Base-by-base conservation (phyloP, 2,329 filamentous ascomycete species). In the Hypoxylon sp. region DNA sequence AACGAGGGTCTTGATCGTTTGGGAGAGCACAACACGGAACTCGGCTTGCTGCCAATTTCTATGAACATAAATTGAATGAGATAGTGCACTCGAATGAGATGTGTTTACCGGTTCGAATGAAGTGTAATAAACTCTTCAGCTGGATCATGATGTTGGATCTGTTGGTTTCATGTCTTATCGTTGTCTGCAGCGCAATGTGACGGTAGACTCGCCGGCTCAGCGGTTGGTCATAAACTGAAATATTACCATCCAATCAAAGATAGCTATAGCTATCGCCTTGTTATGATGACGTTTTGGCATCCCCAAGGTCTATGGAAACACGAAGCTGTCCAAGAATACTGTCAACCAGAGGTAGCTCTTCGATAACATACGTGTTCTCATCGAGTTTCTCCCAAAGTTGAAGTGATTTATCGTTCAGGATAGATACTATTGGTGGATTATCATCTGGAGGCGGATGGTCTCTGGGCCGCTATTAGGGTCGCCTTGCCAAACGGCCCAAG, bases 351-450 rank as follows among this genome's bases (percentile, higher is more conserved):
- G 53, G 20, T 40, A 18, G 3, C 14, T 33, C 14, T 32, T 52
- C 38, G n/a, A 33, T 38, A 32, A 26, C 12, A 45, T 51, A 64
- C 51, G 55, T 60, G 36, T 55, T 24, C 44, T 44, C 54, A 50
- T 60, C 36, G 14, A 33, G 28, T 58, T 42, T 18, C 40, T 44
- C 12, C 33, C 40, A 18, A n/a, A 53, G 6, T 16, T 16, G 40
- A 28, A 18, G 36, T 26, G 28, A 20, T 36, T 9, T 53, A 22
- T 30, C n/a, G n/a, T n/a, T n/a, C n/a, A n/a, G n/a, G n/a, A n/a
- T n/a, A n/a, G n/a, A n/a, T n/a, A n/a, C n/a, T n/a, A n/a, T n/a
- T n/a, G n/a, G n/a, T n/a, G n/a, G n/a, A n/a, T n/a, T n/a, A n/a
- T n/a, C 26, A 24, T 11, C 26, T 49, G 22, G 9, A 32, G 28